These are phyloP conservation scores for Lactuca sativa DNA, from an alignment of 129 eudicot genomes.

Conservation along the genomic window DNA sequence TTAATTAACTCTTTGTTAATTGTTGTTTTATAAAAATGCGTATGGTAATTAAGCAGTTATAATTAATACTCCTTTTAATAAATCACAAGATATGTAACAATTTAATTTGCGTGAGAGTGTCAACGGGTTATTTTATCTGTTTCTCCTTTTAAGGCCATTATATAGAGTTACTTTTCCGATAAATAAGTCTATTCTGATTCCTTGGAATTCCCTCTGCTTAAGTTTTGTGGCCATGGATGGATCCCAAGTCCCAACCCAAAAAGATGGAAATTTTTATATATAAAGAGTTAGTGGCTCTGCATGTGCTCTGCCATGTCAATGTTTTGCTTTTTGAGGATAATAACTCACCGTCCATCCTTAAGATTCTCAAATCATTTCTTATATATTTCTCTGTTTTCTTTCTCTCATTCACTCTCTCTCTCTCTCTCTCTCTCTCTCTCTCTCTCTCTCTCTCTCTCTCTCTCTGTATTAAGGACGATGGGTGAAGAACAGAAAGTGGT, in stretches of 20 bases:
- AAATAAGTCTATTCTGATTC: constrained; percentile 28
- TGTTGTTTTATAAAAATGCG: no score
- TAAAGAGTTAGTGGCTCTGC: constrained; percentile 59
- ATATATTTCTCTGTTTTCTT: constrained; percentile 34
- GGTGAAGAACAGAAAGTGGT: constrained; percentile 93
- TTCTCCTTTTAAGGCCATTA: neutral
- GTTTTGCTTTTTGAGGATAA: constrained; percentile 55
- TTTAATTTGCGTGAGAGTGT: neutral
- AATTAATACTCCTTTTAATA: no score
- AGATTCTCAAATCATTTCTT: constrained; percentile 34
- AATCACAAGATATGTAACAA: neutral
- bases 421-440: constrained; percentile 4
- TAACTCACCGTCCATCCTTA: constrained; percentile 62
- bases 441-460: neutral
- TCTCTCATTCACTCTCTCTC: constrained; percentile 10
- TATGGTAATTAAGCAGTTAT: no score
- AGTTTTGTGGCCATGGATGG: constrained; percentile 18
- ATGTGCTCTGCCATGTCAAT: constrained; percentile 73
- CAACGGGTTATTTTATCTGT: neutral
- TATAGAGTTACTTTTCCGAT: neutral
- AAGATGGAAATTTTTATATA: constrained; percentile 19
- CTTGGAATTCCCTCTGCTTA: constrained; percentile 39
- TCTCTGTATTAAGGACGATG: constrained; percentile 37
- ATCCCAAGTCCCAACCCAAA: constrained; percentile 27
- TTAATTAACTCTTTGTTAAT: neutral